Conservation (phyloP, 2,329 filamentous ascomycete genomes). For the Colletotrichum simmondsii region DNA sequence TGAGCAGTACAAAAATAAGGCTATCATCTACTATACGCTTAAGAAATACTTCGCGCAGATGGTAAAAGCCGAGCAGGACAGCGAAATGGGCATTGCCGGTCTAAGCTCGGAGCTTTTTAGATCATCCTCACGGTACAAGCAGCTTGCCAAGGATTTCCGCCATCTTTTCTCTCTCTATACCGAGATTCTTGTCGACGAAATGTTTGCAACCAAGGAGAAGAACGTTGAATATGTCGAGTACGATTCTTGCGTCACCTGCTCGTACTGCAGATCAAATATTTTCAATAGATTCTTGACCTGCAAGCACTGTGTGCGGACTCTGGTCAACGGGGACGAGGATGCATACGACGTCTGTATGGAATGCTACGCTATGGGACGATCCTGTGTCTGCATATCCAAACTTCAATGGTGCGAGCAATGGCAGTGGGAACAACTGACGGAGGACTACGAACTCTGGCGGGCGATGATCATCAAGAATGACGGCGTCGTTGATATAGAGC, state of each 20-base stretch:
- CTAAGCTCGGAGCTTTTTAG: constrained; percentile 58
- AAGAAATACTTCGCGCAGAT: constrained; percentile 79
- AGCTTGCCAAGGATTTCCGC: constrained; percentile 86
- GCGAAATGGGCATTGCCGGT: constrained; percentile 58
- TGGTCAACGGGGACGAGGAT: constrained; percentile 77
- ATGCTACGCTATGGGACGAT: constrained; percentile 96
- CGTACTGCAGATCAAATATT: constrained; percentile 95
- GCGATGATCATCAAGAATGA: constrained; percentile 80
- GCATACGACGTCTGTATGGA: constrained; percentile 98
- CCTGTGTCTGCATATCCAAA: constrained; percentile 87
- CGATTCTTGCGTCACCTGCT: constrained; percentile 93
- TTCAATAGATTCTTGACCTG: constrained; percentile 98
- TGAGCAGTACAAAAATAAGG: constrained; percentile 99
- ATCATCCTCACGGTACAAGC: constrained; percentile 63
- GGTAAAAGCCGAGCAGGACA: constrained; percentile 62
- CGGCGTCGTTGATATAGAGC: constrained; percentile 71
- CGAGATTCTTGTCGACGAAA: constrained; percentile 84
- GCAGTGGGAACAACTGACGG: constrained; percentile 80
- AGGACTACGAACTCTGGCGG: constrained; percentile 86
- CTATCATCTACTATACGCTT: constrained; percentile 90
- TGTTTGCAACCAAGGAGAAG: constrained; percentile 79
- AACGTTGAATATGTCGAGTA: constrained; percentile 82
- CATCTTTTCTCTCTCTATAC: constrained; percentile 83
- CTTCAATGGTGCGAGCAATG: constrained; percentile 95
- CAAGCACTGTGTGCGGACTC: constrained; percentile 78